A percentile compares a stretch with the other conserved stretches of the same genome.
Evolutionary conservation across 2,329 filamentous ascomycete species (phyloP).

Genomic region (Colletotrichum eremochloae): DNA sequence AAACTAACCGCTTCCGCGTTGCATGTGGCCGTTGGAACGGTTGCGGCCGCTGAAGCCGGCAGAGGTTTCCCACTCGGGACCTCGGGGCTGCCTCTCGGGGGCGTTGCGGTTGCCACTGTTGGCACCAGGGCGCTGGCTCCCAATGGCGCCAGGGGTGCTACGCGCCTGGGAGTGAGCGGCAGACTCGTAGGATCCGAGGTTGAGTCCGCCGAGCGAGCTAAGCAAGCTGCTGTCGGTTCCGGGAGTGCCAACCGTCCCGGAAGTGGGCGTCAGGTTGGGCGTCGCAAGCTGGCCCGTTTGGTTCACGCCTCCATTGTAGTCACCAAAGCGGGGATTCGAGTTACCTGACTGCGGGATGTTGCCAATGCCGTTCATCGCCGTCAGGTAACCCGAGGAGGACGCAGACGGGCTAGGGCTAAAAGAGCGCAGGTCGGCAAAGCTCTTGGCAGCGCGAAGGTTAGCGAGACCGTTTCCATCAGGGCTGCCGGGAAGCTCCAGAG

Average conservation of each 20-base stretch:
- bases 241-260: conserved; percentile 55
- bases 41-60: conserved; percentile 66
- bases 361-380: conserved; percentile 68
- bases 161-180: conserved; percentile 55
- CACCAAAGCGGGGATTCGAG: conserved; percentile 58
- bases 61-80: conserved; percentile 71
- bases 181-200: conserved; percentile 65
- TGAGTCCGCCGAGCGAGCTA: conserved; percentile 64
- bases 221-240: conserved; percentile 58
- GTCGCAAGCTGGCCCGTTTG: conserved; percentile 53
- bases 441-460: conserved; percentile 92
- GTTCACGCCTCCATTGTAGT: conserved; percentile 58
- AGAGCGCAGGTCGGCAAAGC: conserved; percentile 93
- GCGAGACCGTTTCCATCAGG: conserved; percentile 73
- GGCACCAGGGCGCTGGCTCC: conserved; percentile 72
- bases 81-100: conserved; percentile 74
- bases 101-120: conserved; percentile 59
- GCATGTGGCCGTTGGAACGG: conserved; percentile 71
- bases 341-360: conserved; percentile 60
- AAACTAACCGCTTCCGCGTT: conserved; percentile 71
- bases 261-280: conserved; percentile 52
- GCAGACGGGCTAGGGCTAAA: conserved; percentile 94
- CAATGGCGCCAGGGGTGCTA: conserved; percentile 72
- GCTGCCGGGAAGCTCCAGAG: conserved; percentile 90
- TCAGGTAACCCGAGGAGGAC: conserved; percentile 85